Percentiles rank a stretch among this genome's conserved stretches.
Conservation (phyloP, 306 rosid genomes). For the Chamaecrista fasciculata region DNA sequence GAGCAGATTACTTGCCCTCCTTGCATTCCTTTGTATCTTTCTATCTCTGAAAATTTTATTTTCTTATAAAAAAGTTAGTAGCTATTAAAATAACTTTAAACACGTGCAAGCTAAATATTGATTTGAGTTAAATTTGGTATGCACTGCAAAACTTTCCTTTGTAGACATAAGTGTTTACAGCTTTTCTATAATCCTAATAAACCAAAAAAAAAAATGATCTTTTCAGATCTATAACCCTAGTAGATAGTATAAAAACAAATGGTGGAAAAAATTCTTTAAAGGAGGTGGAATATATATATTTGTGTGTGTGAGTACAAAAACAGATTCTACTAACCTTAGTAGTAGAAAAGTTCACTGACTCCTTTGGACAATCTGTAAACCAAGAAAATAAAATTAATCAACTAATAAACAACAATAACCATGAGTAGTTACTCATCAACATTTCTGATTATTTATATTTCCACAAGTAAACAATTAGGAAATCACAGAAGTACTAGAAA, state of each 20-base stretch:
- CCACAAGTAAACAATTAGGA: not conserved
- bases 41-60: too few relatives aligned
- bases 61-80: too few relatives aligned
- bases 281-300: too few relatives aligned
- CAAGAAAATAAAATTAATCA: constrained; percentile 9
- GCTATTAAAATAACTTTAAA: not conserved
- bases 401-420: not conserved
- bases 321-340: constrained; percentile 35
- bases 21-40: too few relatives aligned
- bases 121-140: not conserved
- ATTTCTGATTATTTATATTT: constrained; percentile 16
- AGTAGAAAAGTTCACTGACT: constrained; percentile 12
- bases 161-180: not conserved
- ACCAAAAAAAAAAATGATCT: not conserved
- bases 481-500: not conserved
- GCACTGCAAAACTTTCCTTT: not conserved
- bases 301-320: not conserved
- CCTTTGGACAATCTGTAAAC: constrained; percentile 41
- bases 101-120: not conserved
- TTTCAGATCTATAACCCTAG: not conserved
- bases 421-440: constrained; percentile 10
- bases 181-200: not conserved
- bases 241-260: not conserved
- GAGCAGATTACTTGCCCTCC: too few relatives aligned
- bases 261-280: not conserved